phyloP scores from a whole-genome alignment of 768 basidiomycete species.

The Leccinum barrowsii region DNA sequence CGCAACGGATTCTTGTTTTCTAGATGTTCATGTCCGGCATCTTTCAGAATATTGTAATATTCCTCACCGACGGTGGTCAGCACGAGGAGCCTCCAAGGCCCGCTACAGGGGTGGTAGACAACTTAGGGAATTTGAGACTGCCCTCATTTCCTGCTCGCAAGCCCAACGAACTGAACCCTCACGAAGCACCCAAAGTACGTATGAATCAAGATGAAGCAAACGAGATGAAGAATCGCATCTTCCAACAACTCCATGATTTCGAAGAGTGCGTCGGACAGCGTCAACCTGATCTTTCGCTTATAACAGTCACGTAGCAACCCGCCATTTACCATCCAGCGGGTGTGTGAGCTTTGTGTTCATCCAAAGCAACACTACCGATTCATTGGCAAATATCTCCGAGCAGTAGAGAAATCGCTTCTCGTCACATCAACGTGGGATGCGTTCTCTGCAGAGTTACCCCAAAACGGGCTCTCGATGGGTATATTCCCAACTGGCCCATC shows the following conservation, averaged over 20 bases:
- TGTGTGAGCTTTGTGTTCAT: slow-evolving; percentile 74
- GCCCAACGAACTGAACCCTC: slow-evolving; percentile 44
- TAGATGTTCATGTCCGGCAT: not conserved
- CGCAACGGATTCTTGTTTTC: not conserved
- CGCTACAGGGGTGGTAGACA: slow-evolving; percentile 29
- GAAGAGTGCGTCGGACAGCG: slow-evolving; percentile 52
- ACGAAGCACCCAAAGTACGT: slow-evolving; percentile 52
- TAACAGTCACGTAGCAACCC: slow-evolving; percentile 39
- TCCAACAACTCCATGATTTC: slow-evolving; percentile 66
- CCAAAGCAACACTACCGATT: slow-evolving; percentile 72
- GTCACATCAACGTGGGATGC: slow-evolving; percentile 78
- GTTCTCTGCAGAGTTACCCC: slow-evolving; percentile 50
- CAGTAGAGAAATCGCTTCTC: slow-evolving; percentile 75
- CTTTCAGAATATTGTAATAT: slow-evolving; percentile 48
- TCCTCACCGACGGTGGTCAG: slow-evolving; percentile 39
- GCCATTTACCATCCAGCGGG: slow-evolving; percentile 87
- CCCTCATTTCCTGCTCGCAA: slow-evolving; percentile 71
- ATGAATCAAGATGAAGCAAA: slow-evolving; percentile 62
- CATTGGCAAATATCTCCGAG: slow-evolving; percentile 85
- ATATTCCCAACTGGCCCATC: slow-evolving; percentile 42
- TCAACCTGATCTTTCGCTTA: slow-evolving; percentile 5
- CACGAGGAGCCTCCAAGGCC: slow-evolving; percentile 40
- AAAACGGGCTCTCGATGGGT: slow-evolving; percentile 26
- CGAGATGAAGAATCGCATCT: slow-evolving; percentile 53
- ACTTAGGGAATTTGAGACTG: slow-evolving; percentile 59